Evolutionary conservation across 495 filamentous ascomycete species (phyloP), one percentile per base, ranked within the genome.

Genomic region (Pseudomonodictys pantanalensis): DNA sequence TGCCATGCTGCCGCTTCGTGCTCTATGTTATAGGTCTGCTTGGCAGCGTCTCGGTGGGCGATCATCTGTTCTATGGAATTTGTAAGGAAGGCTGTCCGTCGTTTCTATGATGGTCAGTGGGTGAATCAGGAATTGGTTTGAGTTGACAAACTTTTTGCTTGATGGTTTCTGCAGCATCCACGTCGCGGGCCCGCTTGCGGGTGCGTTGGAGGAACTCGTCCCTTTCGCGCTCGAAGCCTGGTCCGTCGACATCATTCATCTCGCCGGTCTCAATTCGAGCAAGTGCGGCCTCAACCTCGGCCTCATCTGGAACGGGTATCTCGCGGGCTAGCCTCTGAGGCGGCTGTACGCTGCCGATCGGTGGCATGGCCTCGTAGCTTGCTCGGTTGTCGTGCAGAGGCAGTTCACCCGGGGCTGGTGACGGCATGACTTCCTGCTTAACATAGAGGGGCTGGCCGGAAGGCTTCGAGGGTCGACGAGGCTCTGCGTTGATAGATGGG

Each of bases 1-100:
- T 87, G 81, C 50, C 91, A 78, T 17, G 92, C 93, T 12, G 84
- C 85, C 3, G 83, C 78, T 66, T 85, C 83, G 64, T 87, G 78
- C 28, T 68, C 66, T n/a, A 71, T 62, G 48, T 80, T 72, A 65
- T 83, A 87, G 28, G 79, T 75, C 18, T 81, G 75, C 44, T 76
- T 77, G 25, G 80, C 82, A 3, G 72, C 67, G 39, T 79, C 72
- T 22, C 80, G 80, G 62, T 83, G 79, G 46, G 68, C 75, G 60
- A 77, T 77, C 33, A 89, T 78, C 18, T 78, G 75, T 35, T 77
- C 75, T 15, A 76, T 74, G 23, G 84, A 75, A 23, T 76, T 75
- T 22, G 76, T 67, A 17, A 81, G 67, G 43, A 77, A 73, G 38
- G 76, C 70, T 17, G 77, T 75, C 47, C 84, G 79, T 23, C 85